phyloP scores from a whole-genome alignment of 2,329 filamentous ascomycete species.

The Hypoxylon sp. region DNA sequence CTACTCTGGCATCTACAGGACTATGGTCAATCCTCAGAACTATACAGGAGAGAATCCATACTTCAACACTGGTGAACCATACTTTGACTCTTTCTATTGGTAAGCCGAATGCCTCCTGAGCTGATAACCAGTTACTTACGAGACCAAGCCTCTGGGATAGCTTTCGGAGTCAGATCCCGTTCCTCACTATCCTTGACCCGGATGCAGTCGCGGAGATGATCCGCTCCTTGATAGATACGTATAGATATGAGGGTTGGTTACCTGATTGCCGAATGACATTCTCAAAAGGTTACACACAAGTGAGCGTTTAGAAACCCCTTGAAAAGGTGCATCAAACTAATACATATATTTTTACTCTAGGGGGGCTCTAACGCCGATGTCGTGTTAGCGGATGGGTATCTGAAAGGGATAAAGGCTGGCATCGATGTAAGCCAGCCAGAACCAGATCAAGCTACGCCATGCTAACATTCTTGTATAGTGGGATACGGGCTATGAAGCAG shows the following conservation, averaged over 20 bases:
- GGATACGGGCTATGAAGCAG: slow-evolving; percentile 77
- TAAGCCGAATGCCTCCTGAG: slow-evolving; percentile 50
- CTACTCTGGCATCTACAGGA: slow-evolving; percentile 79
- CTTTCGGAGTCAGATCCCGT: slow-evolving; percentile 77
- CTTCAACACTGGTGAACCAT: slow-evolving; percentile 76
- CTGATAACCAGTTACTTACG: slow-evolving; percentile 24
- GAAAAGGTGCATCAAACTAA: not conserved
- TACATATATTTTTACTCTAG: slow-evolving; percentile 56
- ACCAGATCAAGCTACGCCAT: not conserved
- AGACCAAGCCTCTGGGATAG: slow-evolving; percentile 74
- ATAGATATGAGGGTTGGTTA: slow-evolving; percentile 77
- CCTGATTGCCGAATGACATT: slow-evolving; percentile 85
- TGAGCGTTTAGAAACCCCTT: slow-evolving; percentile 22
- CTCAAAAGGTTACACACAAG: slow-evolving; percentile 79
- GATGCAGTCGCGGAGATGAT: slow-evolving; percentile 75
- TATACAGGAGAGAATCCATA: slow-evolving; percentile 80
- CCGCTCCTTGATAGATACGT: slow-evolving; percentile 79
- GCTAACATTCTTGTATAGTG: slow-evolving; percentile 63
- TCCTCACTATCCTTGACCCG: slow-evolving; percentile 78
- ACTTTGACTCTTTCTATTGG: slow-evolving; percentile 84
- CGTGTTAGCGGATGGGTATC: slow-evolving; percentile 75
- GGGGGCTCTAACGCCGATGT: slow-evolving; percentile 82
- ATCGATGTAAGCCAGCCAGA: slow-evolving; percentile 61
- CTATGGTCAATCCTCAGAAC: slow-evolving; percentile 79
- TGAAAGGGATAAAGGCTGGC: slow-evolving; percentile 74